phyloP scores from a whole-genome alignment of 805 yeast species.

The Schwanniomyces yamadae region DNA sequence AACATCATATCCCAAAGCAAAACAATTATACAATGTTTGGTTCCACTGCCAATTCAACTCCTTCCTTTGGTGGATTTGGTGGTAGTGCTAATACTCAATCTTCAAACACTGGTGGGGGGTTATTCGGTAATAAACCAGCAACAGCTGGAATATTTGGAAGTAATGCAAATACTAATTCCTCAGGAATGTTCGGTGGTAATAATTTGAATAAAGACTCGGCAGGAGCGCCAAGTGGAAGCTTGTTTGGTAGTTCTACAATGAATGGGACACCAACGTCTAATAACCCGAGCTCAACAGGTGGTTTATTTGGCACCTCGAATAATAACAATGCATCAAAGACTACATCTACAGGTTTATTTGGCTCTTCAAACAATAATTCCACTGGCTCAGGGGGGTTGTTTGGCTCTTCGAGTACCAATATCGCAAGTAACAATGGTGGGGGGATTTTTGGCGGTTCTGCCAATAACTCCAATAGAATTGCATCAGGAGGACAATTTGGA shows the following conservation, averaged over 20 bases:
- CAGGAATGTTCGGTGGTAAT: slow-evolving; percentile 8
- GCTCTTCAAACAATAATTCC: slow-evolving; percentile 11
- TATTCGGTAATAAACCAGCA: slow-evolving; percentile 13
- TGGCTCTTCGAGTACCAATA: slow-evolving; percentile 10
- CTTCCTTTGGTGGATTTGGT: slow-evolving; percentile 14
- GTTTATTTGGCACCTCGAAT: slow-evolving; percentile 19
- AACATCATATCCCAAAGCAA: not conserved
- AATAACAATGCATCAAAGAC: slow-evolving; percentile 10
- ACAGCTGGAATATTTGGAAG: slow-evolving; percentile 1
- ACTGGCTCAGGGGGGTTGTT: slow-evolving; percentile 20
- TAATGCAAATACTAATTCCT: too few species aligned
- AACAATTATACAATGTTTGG: slow-evolving; percentile 13
- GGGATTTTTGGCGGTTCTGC: slow-evolving; percentile 32
- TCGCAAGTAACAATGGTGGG: slow-evolving; percentile 13
- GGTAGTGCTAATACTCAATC: slow-evolving; percentile 1
- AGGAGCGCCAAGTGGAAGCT: slow-evolving; percentile 1
- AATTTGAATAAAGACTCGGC: not conserved
- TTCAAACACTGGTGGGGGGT: slow-evolving; percentile 11
- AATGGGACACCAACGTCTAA: not conserved
- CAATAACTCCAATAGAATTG: slow-evolving; percentile 5
- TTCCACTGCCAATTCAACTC: slow-evolving; percentile 10
- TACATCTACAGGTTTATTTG: slow-evolving; percentile 23
- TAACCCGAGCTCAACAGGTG: slow-evolving; percentile 8
- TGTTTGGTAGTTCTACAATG: slow-evolving; percentile 9
- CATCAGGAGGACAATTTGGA: slow-evolving; percentile 22